These are phyloP conservation scores for Exophiala phaeomuriformis DNA, from an alignment of 2,329 filamentous ascomycete genomes.

Conservation along the genomic window DNA sequence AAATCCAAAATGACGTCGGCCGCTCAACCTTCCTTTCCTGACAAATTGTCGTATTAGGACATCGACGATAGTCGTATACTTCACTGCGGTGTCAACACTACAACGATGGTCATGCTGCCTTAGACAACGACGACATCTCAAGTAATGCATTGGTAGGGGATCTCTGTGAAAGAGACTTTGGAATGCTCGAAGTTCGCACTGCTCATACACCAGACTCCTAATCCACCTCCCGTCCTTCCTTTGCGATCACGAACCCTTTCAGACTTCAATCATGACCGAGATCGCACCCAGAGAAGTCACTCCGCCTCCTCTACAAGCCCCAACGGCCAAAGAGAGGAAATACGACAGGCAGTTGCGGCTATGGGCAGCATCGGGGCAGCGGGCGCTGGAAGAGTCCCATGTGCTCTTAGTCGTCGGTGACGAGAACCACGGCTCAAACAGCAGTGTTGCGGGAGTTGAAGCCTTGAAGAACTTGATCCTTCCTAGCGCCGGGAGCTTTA, in stretches of 20 bases:
- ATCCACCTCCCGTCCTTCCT: neutral
- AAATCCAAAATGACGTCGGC: conserved; percentile 5
- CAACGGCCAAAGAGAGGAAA: conserved; percentile 60
- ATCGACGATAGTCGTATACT: neutral
- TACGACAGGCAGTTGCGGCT: conserved; percentile 93
- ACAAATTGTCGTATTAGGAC: neutral
- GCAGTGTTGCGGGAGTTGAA: conserved; percentile 69
- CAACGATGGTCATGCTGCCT: too few relatives aligned
- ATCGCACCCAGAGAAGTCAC: conserved; percentile 28
- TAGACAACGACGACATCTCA: too few relatives aligned
- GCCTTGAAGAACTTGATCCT: conserved; percentile 95
- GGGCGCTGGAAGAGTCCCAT: conserved; percentile 81
- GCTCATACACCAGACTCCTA: too few relatives aligned
- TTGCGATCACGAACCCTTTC: too few relatives aligned
- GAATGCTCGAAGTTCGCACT: neutral
- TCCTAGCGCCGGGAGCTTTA: conserved; percentile 84
- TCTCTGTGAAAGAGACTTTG: neutral
- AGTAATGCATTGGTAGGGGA: too few relatives aligned
- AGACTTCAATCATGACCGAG: conserved; percentile 15
- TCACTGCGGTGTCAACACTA: neutral
- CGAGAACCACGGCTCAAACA: conserved; percentile 22
- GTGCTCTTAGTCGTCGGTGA: conserved; percentile 76
- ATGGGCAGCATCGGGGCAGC: conserved; percentile 89
- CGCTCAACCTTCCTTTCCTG: conserved; percentile 8
- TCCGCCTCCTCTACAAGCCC: conserved; percentile 44